phyloP scores from a whole-genome alignment of 1,139 yeast species.

The Kodamaea fungicola region DNA sequence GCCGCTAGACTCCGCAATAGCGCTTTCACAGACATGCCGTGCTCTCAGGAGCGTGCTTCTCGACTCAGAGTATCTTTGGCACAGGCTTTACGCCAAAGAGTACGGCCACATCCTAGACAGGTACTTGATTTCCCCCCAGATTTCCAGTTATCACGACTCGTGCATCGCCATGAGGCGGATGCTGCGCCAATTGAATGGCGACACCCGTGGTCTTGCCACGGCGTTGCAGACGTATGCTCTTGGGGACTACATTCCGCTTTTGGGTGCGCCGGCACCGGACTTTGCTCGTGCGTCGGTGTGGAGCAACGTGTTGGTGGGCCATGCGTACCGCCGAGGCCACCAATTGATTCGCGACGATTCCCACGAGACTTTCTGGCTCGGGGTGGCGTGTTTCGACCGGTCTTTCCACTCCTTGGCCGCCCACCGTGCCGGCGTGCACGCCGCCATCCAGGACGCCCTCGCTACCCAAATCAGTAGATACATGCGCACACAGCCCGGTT shows the following conservation, averaged over 20 bases:
- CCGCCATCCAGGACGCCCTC: constrained; percentile 10
- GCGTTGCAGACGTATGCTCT: background rate
- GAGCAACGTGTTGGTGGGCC: constrained; percentile 8
- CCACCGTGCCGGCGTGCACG: constrained; percentile 12
- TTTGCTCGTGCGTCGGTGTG: constrained; percentile 1
- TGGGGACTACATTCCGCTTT: constrained; percentile 16
- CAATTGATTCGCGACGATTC: background rate
- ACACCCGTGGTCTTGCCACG: background rate
- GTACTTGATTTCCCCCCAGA: background rate
- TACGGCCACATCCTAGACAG: constrained; percentile 11
- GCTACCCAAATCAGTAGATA: constrained; percentile 12
- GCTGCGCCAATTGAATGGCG: background rate
- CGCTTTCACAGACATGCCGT: constrained; percentile 8
- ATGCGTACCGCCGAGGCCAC: constrained; percentile 9
- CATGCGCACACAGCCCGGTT: constrained; percentile 3
- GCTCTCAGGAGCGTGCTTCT: constrained; percentile 9
- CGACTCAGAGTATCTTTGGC: constrained; percentile 18
- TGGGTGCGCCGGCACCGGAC: background rate
- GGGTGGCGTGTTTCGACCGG: constrained; percentile 22
- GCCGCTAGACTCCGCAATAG: constrained; percentile 5
- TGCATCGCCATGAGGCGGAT: constrained; percentile 2
- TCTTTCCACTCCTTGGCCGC: constrained; percentile 15
- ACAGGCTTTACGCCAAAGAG: constrained; percentile 9
- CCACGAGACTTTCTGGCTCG: constrained; percentile 25
- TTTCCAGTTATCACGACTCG: background rate